phyloP scores from a whole-genome alignment of 768 basidiomycete genomes.

The Exidia glandulosa region DNA sequence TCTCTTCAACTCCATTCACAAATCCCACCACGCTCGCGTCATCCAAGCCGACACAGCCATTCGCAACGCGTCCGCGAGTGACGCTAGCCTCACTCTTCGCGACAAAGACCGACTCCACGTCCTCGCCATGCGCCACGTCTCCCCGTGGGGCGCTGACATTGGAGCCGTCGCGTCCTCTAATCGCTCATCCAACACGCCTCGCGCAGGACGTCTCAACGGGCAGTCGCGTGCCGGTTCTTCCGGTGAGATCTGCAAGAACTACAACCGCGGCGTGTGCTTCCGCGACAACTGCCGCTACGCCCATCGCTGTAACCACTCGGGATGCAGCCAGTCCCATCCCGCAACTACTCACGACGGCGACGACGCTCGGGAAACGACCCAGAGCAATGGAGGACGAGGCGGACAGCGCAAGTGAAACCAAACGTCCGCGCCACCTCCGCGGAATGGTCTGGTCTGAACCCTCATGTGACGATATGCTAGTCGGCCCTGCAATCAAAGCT shows the following conservation, averaged over 20 bases:
- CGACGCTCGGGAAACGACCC: no score
- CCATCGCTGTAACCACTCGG: no score
- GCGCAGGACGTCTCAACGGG: background rate
- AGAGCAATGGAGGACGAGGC: no score
- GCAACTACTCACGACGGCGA: no score
- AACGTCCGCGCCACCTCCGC: no score
- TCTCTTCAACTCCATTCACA: background rate
- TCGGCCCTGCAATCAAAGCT: no score
- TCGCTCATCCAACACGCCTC: background rate
- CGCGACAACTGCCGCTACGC: background rate
- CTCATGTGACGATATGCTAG: no score
- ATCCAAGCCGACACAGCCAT: background rate
- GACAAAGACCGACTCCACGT: background rate
- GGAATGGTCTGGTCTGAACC: no score
- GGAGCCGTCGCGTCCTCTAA: background rate
- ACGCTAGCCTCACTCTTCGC: background rate
- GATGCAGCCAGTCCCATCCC: no score
- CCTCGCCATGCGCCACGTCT: background rate
- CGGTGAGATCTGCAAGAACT: background rate
- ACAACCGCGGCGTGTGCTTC: background rate
- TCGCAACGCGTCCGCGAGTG: background rate
- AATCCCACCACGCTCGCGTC: background rate
- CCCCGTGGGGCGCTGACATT: background rate
- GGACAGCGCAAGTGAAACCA: no score
- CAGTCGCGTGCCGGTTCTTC: background rate